Conservation (phyloP, 176 grass and related monocot species). For the Neostapfia colusana region DNA sequence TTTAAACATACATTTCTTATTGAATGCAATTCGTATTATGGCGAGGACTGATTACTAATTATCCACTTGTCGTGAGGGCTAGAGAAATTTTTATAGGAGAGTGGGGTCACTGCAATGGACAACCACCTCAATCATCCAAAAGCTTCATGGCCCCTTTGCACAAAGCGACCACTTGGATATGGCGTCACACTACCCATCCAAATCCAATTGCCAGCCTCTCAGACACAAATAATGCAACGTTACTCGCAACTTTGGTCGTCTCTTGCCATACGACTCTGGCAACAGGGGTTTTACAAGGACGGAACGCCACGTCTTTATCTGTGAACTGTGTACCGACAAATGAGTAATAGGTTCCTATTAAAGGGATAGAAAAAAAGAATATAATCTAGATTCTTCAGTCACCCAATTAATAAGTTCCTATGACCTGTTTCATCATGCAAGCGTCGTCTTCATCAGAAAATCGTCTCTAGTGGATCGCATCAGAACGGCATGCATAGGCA, state of each 20-base stretch:
- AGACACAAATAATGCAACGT: conserved; percentile 42
- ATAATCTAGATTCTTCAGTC: not conserved
- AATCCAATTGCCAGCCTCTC: conserved; percentile 40
- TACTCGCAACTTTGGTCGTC: conserved; percentile 21
- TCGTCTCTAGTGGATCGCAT: not conserved
- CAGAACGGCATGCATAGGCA: not conserved
- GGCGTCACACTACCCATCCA: conserved; percentile 44
- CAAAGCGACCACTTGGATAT: conserved; percentile 38
- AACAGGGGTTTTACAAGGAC: conserved; percentile 9
- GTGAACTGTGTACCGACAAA: not conserved
- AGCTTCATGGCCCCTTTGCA: conserved; percentile 39
- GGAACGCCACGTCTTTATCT: conserved; percentile 16
- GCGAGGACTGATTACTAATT: conserved; percentile 16
- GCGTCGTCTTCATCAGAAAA: not conserved
- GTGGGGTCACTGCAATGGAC: conserved; percentile 32
- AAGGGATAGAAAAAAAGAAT: not conserved
- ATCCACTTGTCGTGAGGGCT: conserved; percentile 31
- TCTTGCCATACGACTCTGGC: conserved; percentile 24
- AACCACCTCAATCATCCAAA: conserved; percentile 52
- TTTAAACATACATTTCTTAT: not conserved
- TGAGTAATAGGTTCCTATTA: not conserved
- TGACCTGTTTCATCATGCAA: not conserved
- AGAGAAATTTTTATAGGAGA: conserved; percentile 16
- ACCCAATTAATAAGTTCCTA: too few species aligned
- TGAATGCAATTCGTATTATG: not conserved